phyloP scores from a whole-genome alignment of 306 rosid species.

The Rosa rugosa region DNA sequence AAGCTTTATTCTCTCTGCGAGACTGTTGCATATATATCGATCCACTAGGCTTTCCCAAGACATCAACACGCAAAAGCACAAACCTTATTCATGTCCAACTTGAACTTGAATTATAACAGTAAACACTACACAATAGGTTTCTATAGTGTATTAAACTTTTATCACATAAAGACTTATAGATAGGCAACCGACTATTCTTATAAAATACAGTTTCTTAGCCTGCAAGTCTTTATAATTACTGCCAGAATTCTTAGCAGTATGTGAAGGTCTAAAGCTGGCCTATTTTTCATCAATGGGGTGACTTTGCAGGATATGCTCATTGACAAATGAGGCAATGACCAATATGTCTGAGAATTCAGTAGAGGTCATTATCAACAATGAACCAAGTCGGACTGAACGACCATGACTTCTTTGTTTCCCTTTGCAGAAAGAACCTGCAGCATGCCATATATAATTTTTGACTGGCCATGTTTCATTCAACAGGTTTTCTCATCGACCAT shows the following conservation, averaged over 20 bases:
- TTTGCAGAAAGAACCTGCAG: not conserved
- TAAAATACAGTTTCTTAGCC: not conserved
- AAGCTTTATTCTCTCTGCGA: not conserved
- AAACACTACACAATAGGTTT: not conserved
- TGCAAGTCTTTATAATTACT: not conserved
- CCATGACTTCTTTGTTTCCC: conserved; percentile 9
- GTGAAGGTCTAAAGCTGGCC: not conserved
- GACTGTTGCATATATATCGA: not conserved
- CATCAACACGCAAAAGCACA: not conserved
- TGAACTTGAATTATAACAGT: not conserved
- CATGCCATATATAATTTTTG: not conserved
- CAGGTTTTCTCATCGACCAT: not conserved
- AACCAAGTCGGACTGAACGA: not conserved
- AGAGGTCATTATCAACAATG: conserved; percentile 9
- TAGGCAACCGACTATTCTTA: not conserved
- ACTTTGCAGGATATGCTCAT: conserved; percentile 31
- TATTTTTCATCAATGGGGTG: conserved; percentile 6
- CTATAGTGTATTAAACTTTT: not conserved
- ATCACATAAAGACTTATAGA: not conserved
- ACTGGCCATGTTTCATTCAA: not conserved
- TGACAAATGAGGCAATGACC: conserved; percentile 3
- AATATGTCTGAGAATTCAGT: not conserved
- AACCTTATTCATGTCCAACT: not conserved
- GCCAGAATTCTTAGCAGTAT: not conserved
- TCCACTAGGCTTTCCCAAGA: not conserved